Percentiles rank a stretch among this genome's conserved stretches.
These are phyloP conservation scores for Phanerochaete sordida DNA, from an alignment of 768 basidiomycete species.

Conservation along the genomic window DNA sequence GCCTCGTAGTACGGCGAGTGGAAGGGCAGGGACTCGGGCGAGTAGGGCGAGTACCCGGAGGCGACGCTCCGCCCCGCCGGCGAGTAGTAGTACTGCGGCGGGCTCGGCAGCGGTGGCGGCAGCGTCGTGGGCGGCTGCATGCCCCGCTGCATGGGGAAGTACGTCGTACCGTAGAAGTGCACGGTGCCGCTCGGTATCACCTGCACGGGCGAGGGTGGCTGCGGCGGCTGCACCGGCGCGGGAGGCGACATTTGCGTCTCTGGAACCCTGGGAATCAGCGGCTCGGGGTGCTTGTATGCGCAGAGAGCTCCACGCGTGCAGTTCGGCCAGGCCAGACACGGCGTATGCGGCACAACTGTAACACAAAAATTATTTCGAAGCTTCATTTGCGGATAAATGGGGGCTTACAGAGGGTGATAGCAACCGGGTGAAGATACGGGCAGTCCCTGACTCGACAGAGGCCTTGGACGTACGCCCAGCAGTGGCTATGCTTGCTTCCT, in stretches of 20 bases:
- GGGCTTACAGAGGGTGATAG: constrained; percentile 29
- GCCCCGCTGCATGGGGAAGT: constrained; percentile 17
- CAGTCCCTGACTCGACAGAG: constrained; percentile 25
- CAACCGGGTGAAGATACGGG: constrained; percentile 30
- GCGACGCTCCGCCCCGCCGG: constrained; percentile 3
- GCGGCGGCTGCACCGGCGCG: not conserved
- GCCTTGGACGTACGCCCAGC: constrained; percentile 37
- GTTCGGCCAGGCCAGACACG: constrained; percentile 31
- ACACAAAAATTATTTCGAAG: not conserved
- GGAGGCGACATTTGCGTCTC: constrained; percentile 4
- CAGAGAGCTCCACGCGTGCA: constrained; percentile 23
- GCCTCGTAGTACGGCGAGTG: constrained; percentile 14
- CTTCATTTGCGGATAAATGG: constrained; percentile 7
- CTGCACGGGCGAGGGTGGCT: constrained; percentile 10
- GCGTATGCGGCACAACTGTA: constrained; percentile 33
- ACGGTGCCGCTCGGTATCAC: constrained; percentile 19
- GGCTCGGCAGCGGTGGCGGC: constrained; percentile 7
- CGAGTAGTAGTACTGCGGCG: constrained; percentile 11
- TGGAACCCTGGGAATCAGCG: constrained; percentile 17
- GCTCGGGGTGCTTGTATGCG: constrained; percentile 28
- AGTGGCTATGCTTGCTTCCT: constrained; percentile 29
- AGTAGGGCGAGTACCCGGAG: constrained; percentile 14
- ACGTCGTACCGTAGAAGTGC: constrained; percentile 22
- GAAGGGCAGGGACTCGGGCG: constrained; percentile 10
- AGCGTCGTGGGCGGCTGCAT: constrained; percentile 6